A percentile compares a stretch with the other conserved stretches of the same genome.
These are phyloP conservation scores for Malbranchea cinnamomea DNA, from an alignment of 2,329 filamentous ascomycete genomes.

Conservation along the genomic window DNA sequence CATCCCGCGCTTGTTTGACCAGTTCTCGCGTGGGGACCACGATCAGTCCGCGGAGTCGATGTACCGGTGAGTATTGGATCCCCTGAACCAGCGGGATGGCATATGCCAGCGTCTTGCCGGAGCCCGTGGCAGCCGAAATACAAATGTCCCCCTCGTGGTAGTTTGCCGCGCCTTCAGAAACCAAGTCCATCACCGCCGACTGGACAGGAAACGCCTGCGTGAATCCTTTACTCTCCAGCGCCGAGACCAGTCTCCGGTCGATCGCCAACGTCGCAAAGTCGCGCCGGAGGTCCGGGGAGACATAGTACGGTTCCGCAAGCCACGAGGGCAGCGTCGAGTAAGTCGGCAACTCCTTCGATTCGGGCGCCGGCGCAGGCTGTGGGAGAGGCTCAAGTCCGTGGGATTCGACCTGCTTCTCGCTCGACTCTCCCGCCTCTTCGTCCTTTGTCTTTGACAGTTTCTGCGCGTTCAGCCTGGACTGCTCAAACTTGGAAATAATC, in stretches of 20 bases:
- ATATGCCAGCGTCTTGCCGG: constrained; percentile 89
- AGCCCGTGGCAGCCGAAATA: constrained; percentile 85
- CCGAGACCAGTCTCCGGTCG: constrained; percentile 41
- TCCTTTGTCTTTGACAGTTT: constrained; percentile 6
- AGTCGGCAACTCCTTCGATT: constrained; percentile 44
- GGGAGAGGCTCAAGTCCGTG: constrained; percentile 70
- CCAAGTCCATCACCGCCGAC: constrained; percentile 61
- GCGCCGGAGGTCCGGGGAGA: constrained; percentile 43
- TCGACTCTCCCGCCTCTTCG: not conserved
- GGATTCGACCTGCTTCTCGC: constrained; percentile 24
- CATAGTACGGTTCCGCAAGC: constrained; percentile 61
- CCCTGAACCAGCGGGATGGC: constrained; percentile 70
- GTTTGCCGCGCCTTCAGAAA: constrained; percentile 50
- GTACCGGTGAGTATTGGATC: constrained; percentile 49
- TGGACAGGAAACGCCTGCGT: constrained; percentile 64
- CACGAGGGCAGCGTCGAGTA: constrained; percentile 69
- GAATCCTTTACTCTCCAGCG: constrained; percentile 54
- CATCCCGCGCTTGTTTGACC: constrained; percentile 69
- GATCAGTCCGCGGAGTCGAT: constrained; percentile 61
- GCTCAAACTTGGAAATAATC: constrained; percentile 17
- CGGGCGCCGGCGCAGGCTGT: constrained; percentile 43
- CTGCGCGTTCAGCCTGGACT: constrained; percentile 9
- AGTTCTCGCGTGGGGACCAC: constrained; percentile 85
- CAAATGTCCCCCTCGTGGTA: constrained; percentile 66
- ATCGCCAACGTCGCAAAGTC: constrained; percentile 54